Percentiles rank a stretch among this genome's conserved stretches.
These are phyloP conservation scores for Cladosporium sp. DNA, from an alignment of 2,329 filamentous ascomycete species.

Conservation along the genomic window DNA sequence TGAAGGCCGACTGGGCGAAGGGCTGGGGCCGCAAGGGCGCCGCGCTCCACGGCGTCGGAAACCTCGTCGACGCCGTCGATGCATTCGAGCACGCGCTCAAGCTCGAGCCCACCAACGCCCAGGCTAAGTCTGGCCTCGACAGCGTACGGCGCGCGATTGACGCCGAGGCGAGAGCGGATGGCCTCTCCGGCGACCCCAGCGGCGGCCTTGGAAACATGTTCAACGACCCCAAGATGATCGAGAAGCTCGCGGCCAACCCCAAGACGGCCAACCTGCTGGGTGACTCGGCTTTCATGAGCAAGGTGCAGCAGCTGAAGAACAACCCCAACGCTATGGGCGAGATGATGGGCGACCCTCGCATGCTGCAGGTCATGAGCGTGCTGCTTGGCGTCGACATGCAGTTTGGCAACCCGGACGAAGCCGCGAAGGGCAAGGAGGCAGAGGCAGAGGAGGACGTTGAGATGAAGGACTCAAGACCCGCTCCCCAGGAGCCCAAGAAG, in stretches of 20 bases:
- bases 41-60: constrained; percentile 79
- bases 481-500: constrained; percentile 47
- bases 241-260: constrained; percentile 88
- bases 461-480: constrained; percentile 65
- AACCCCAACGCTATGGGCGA: constrained; percentile 75
- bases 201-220: constrained; percentile 88
- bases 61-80: constrained; percentile 77
- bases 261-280: constrained; percentile 79
- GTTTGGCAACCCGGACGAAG: constrained; percentile 51
- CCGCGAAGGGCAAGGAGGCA: constrained; percentile 33
- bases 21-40: constrained; percentile 92
- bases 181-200: constrained; percentile 56
- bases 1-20: constrained; percentile 98
- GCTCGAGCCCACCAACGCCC: constrained; percentile 82
- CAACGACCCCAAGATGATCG: constrained; percentile 80
- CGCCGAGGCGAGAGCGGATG: constrained; percentile 60
- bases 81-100: constrained; percentile 94
- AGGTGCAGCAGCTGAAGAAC: constrained; percentile 71
- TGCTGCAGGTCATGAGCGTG: constrained; percentile 91
- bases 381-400: constrained; percentile 90
- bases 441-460: constrained; percentile 61
- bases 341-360: constrained; percentile 81
- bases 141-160: constrained; percentile 86
- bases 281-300: constrained; percentile 83
- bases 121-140: constrained; percentile 81